Evolutionary conservation across 108 stramenopile genomes (phyloP).

Genomic region (Nannochloropsis salina): DNA sequence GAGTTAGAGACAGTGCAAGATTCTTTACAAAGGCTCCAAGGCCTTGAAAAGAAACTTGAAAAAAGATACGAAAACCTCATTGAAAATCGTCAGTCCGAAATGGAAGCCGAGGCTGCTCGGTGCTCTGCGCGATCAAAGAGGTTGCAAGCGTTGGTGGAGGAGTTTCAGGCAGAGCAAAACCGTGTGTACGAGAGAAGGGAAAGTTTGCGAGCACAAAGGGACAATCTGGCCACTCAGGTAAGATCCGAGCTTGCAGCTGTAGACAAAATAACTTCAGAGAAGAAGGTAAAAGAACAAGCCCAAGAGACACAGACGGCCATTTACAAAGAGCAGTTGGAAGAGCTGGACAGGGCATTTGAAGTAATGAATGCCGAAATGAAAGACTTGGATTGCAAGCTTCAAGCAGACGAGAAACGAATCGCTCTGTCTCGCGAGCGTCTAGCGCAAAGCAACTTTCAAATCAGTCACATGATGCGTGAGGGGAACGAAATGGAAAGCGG

Average conservation of each 20-base stretch:
- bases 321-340: background rate
- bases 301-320: background rate
- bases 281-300: background rate
- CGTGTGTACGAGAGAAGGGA: background rate
- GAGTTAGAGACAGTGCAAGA: background rate
- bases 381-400: background rate
- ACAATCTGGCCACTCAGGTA: background rate
- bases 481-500: too few species aligned
- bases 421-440: too few species aligned
- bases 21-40: background rate
- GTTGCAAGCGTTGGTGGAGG: background rate
- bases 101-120: background rate
- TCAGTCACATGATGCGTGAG: too few species aligned
- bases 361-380: background rate
- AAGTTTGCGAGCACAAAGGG: background rate
- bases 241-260: background rate
- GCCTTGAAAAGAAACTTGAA: conserved; percentile 1
- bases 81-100: background rate
- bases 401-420: background rate
- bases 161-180: background rate
- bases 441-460: too few species aligned
- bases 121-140: background rate
- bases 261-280: background rate
- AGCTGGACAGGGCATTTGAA: background rate
- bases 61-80: background rate